A percentile compares a stretch with the other conserved stretches of the same genome.
Evolutionary conservation across 805 yeast genomes (phyloP).

Genomic region (Cyberlindnera petersonii): DNA sequence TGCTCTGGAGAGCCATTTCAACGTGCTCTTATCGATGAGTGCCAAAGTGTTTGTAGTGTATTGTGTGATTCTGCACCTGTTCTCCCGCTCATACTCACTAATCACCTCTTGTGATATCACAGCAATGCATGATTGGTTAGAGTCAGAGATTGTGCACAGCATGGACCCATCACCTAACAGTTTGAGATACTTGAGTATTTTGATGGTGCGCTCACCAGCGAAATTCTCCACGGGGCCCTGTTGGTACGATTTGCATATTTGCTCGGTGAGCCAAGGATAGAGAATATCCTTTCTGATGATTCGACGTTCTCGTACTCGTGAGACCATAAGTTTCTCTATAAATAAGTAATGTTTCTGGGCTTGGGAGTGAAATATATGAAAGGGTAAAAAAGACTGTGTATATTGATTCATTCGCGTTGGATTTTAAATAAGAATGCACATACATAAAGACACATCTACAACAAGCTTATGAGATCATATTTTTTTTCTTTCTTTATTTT

Average conservation of each 20-base stretch:
- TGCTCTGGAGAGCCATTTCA: conserved; percentile 9
- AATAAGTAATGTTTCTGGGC: too few relatives aligned
- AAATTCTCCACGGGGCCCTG: conserved; percentile 1
- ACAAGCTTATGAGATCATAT: too few relatives aligned
- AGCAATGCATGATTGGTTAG: conserved; percentile 8
- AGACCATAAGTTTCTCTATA: background rate
- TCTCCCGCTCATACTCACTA: conserved; percentile 9
- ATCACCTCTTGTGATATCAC: conserved; percentile 5
- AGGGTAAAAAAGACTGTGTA: too few relatives aligned
- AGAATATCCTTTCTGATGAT: conserved; percentile 6
- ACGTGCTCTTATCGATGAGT: background rate
- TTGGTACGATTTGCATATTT: background rate
- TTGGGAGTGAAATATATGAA: too few relatives aligned
- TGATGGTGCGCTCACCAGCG: conserved; percentile 1
- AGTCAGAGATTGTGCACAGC: conserved; percentile 10
- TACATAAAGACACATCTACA: background rate
- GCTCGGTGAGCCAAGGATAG: background rate
- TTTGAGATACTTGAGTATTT: conserved; percentile 9
- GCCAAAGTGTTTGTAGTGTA: conserved; percentile 8
- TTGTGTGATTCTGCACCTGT: conserved; percentile 16
- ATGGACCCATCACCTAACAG: conserved; percentile 7
- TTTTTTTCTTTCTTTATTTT: too few relatives aligned
- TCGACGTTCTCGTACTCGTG: conserved; percentile 3
- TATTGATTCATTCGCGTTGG: background rate
- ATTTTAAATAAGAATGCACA: background rate